These are phyloP conservation scores for Flaveria trinervia DNA, from an alignment of 129 eudicot species.

Conservation along the genomic window DNA sequence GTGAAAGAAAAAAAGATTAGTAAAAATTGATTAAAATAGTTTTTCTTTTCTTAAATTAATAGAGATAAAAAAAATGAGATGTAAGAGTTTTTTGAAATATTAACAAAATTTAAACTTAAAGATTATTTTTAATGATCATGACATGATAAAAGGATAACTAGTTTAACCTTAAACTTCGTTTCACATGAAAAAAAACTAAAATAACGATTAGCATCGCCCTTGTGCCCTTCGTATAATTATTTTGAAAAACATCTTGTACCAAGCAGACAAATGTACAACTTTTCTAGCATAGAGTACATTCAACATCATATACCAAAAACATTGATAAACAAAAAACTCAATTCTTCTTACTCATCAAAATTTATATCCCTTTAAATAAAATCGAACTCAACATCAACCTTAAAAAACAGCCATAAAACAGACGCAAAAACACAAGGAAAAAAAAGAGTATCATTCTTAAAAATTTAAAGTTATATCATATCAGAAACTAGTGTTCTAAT, in stretches of 20 bases:
- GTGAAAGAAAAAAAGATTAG: too few species aligned
- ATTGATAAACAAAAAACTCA: neutral
- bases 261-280: neutral
- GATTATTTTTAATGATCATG: too few species aligned
- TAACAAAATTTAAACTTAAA: too few species aligned
- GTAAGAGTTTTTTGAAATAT: too few species aligned
- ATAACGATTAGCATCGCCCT: too few species aligned
- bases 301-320: neutral
- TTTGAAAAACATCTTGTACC: neutral
- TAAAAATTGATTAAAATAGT: too few species aligned
- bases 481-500: conserved; percentile 38
- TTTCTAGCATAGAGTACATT: neutral
- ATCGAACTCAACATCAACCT: conserved; percentile 20
- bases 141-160: too few species aligned
- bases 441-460: conserved; percentile 7
- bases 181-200: too few species aligned
- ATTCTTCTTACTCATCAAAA: conserved; percentile 1
- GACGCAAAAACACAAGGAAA: neutral
- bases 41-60: too few species aligned
- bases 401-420: conserved; percentile 1
- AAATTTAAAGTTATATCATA: conserved; percentile 12
- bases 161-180: too few species aligned
- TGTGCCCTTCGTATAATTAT: too few species aligned
- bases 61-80: too few species aligned
- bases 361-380: conserved; percentile 2